These are phyloP conservation scores for Xylaria multiplex DNA, from an alignment of 2,329 filamentous ascomycete species.

Conservation along the genomic window DNA sequence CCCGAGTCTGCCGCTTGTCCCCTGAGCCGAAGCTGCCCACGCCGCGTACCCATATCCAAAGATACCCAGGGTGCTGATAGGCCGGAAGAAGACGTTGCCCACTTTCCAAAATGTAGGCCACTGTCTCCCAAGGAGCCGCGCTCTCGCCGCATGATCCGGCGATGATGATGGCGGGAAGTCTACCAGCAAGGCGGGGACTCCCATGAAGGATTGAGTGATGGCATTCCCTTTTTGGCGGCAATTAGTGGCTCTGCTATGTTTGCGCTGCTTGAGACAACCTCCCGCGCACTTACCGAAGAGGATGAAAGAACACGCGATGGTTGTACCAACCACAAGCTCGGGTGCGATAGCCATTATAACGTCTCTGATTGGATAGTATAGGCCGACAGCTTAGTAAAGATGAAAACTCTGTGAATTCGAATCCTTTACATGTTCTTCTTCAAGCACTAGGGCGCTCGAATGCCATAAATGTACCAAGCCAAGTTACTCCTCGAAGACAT, in stretches of 20 bases:
- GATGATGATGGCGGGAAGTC: conserved; percentile 56
- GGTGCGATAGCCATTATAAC: conserved; percentile 25
- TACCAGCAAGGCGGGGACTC: conserved; percentile 58
- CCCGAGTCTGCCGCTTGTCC: conserved; percentile 41
- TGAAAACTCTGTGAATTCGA: neutral
- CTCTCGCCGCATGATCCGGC: conserved; percentile 54
- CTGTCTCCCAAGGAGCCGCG: conserved; percentile 58
- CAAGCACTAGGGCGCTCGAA: neutral
- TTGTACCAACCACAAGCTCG: conserved; percentile 55
- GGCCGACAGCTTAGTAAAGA: neutral
- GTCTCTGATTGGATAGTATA: neutral
- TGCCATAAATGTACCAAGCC: conserved; percentile 17
- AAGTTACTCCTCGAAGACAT: neutral
- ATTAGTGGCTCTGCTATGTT: conserved; percentile 1
- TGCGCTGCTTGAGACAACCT: conserved; percentile 1
- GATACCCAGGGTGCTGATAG: conserved; percentile 60
- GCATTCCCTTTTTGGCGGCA: conserved; percentile 56
- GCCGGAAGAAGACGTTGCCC: conserved; percentile 62
- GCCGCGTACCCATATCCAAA: conserved; percentile 58
- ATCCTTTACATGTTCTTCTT: neutral
- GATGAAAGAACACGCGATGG: conserved; percentile 60
- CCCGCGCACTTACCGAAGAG: conserved; percentile 53
- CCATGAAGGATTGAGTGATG: conserved; percentile 63
- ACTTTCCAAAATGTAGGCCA: conserved; percentile 62
- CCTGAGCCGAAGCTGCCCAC: conserved; percentile 46